phyloP scores from a whole-genome alignment of 495 filamentous ascomycete species.

The Lasiosphaeria ovina region DNA sequence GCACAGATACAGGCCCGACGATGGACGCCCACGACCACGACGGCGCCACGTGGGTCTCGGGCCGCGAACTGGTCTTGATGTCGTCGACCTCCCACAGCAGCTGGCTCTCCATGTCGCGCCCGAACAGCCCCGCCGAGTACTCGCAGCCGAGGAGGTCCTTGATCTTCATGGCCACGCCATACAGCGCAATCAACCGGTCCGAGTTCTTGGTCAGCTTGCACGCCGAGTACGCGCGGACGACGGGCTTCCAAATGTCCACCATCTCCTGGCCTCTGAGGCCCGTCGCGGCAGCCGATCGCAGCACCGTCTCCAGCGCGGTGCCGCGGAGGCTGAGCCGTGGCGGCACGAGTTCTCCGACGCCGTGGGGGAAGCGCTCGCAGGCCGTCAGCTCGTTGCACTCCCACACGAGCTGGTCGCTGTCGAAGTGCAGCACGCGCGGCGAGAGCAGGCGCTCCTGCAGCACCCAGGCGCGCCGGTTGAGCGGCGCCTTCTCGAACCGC shows the following conservation, averaged over 20 bases:
- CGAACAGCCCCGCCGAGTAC: no score
- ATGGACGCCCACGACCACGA: no score
- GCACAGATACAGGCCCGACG: no score
- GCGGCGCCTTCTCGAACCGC: neutral
- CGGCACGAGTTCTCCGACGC: neutral
- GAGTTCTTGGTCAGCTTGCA: no score
- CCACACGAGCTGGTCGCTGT: slow-evolving; percentile 25
- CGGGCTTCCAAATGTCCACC: neutral
- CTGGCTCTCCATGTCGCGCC: no score
- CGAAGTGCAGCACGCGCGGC: slow-evolving; percentile 24
- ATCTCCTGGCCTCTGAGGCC: neutral
- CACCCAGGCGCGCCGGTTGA: slow-evolving; percentile 28
- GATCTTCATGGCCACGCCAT: no score
- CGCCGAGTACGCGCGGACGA: neutral
- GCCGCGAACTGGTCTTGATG: no score
- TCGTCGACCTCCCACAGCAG: no score
- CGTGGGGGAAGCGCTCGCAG: slow-evolving; percentile 3
- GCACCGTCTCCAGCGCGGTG: neutral
- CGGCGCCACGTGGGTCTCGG: no score
- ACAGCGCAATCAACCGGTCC: no score
- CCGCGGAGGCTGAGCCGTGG: neutral
- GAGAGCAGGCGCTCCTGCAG: slow-evolving; percentile 32
- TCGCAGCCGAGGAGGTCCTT: no score
- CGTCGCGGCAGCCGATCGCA: neutral
- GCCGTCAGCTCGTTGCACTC: slow-evolving; percentile 22